phyloP scores from a whole-genome alignment of 768 basidiomycete genomes.

The Suillus sp. region DNA sequence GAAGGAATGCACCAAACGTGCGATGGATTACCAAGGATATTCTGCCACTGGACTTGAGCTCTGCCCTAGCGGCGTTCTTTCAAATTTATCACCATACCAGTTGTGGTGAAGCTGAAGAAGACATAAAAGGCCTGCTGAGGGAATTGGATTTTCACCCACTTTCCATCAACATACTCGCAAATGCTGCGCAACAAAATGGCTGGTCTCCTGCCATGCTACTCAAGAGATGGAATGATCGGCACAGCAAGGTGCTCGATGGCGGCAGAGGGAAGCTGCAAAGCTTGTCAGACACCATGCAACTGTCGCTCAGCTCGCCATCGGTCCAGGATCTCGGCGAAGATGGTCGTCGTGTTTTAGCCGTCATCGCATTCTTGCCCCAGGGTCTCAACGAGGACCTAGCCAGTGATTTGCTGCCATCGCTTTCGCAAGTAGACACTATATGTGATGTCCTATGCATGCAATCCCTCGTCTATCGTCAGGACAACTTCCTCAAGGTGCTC shows the following conservation, averaged over 20 bases:
- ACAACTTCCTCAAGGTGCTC: not conserved
- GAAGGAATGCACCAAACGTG: not conserved
- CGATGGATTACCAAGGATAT: not conserved
- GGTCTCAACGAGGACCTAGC: not conserved
- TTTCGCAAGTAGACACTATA: not conserved
- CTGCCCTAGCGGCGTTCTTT: not conserved
- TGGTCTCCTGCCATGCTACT: not conserved
- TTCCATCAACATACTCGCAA: constrained; percentile 4
- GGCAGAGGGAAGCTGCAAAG: not conserved
- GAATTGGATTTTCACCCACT: not conserved
- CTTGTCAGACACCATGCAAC: not conserved
- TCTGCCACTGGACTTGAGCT: not conserved
- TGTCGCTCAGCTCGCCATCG: constrained; percentile 5
- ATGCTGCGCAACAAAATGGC: not conserved
- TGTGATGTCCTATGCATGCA: constrained; percentile 2
- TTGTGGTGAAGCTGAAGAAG: not conserved
- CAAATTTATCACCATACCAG: not conserved
- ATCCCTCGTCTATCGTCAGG: not conserved
- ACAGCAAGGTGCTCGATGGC: not conserved
- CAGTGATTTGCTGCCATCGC: not conserved
- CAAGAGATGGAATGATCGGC: not conserved
- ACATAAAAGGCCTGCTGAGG: constrained; percentile 1
- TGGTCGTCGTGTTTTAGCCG: not conserved
- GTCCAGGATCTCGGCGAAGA: not conserved
- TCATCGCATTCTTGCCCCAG: constrained; percentile 7